A percentile compares a stretch with the other conserved stretches of the same genome.
phyloP scores from a whole-genome alignment of 805 yeast genomes.

The Saturnispora zaruensis region DNA sequence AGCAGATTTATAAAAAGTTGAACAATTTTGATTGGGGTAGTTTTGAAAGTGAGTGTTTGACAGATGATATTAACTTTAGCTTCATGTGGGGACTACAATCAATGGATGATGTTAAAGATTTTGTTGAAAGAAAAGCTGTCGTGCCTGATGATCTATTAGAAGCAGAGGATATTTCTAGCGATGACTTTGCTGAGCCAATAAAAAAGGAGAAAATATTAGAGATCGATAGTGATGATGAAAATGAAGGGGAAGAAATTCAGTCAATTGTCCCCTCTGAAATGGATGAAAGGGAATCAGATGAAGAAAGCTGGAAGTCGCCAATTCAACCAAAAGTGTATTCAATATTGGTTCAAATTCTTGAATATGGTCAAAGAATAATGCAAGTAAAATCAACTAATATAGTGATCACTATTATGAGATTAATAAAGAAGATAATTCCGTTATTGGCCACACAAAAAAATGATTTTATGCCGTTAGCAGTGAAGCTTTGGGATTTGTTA shows the following conservation, averaged over 20 bases:
- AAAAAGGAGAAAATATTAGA: slow-evolving; percentile 21
- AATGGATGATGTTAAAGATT: slow-evolving; percentile 34
- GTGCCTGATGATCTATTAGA: slow-evolving; percentile 18
- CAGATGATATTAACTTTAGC: slow-evolving; percentile 25
- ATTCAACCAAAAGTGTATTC: slow-evolving; percentile 54
- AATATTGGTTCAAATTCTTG: slow-evolving; percentile 50
- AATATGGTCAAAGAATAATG: slow-evolving; percentile 59
- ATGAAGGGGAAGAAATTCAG: slow-evolving; percentile 30
- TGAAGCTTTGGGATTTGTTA: slow-evolving; percentile 46
- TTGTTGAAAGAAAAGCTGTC: slow-evolving; percentile 33
- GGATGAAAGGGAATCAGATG: slow-evolving; percentile 17
- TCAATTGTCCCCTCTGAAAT: slow-evolving; percentile 24
- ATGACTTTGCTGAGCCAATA: slow-evolving; percentile 15
- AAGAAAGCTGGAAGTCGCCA: slow-evolving; percentile 55
- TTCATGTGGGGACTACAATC: slow-evolving; percentile 55
- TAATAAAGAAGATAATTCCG: slow-evolving; percentile 39
- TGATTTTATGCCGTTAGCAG: slow-evolving; percentile 40
- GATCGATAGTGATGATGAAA: slow-evolving; percentile 30
- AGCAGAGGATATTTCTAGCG: slow-evolving; percentile 5
- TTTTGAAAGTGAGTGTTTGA: slow-evolving; percentile 14
- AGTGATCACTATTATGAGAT: slow-evolving; percentile 45
- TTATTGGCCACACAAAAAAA: slow-evolving; percentile 42
- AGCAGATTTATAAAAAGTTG: slow-evolving; percentile 37
- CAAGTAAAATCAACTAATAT: slow-evolving; percentile 42
- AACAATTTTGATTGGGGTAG: slow-evolving; percentile 21